phyloP scores from a whole-genome alignment of 495 filamentous ascomycete species.

The Aspergillus mulundensis region DNA sequence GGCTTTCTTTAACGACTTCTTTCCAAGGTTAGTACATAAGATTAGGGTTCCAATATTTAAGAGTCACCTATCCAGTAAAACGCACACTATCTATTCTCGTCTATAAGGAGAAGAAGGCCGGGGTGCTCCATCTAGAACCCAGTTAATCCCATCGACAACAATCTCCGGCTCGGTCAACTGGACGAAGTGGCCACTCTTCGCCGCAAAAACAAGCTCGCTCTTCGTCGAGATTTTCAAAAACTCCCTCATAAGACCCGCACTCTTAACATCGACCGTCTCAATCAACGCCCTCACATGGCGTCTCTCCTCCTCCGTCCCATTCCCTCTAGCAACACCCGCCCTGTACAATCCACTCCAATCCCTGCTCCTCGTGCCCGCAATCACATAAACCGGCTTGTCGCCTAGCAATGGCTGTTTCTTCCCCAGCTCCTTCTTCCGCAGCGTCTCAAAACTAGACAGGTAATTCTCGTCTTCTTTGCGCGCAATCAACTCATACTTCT shows the following conservation, averaged over 20 bases:
- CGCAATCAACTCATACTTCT: too few species aligned
- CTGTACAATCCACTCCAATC: constrained; percentile 30
- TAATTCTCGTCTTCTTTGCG: too few species aligned
- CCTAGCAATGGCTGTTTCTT: constrained; percentile 10
- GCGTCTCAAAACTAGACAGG: constrained; percentile 6
- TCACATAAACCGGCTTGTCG: constrained; percentile 18
- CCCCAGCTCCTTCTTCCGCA: constrained; percentile 12
- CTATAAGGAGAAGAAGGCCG: too few species aligned
- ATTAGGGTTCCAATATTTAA: too few species aligned
- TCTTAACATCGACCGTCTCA: constrained; percentile 27
- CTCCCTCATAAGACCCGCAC: constrained; percentile 27
- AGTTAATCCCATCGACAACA: too few species aligned
- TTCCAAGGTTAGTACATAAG: too few species aligned
- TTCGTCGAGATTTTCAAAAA: constrained; percentile 30
- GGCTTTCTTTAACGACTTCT: too few species aligned
- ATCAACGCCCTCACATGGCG: constrained; percentile 24
- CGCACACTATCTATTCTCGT: too few species aligned
- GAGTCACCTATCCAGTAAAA: too few species aligned
- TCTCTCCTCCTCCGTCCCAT: constrained; percentile 22
- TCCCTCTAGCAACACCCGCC: constrained; percentile 28
- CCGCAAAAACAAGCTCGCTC: constrained; percentile 26
- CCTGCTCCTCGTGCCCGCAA: constrained; percentile 24
- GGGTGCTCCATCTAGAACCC: too few species aligned
- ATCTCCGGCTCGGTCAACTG: too few species aligned
- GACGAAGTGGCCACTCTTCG: constrained; percentile 33